phyloP scores from a whole-genome alignment of 2,329 filamentous ascomycete genomes.

The Paecilomyces sp. region DNA sequence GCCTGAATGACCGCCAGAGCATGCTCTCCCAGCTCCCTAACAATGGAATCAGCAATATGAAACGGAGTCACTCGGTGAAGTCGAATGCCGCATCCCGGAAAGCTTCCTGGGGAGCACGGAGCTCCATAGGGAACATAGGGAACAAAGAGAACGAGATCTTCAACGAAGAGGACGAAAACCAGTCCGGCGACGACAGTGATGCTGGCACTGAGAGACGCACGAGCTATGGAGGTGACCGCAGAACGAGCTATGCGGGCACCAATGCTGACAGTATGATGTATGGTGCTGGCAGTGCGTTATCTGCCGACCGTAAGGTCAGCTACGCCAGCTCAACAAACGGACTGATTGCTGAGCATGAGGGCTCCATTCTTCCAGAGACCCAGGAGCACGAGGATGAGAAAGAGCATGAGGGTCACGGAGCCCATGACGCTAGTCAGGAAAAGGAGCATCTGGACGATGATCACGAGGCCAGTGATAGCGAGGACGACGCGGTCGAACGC shows the following conservation, averaged over 20 bases:
- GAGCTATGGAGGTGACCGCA: slow-evolving; percentile 27
- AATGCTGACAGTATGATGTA: slow-evolving; percentile 37
- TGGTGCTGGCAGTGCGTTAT: slow-evolving; percentile 32
- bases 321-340: slow-evolving; percentile 33
- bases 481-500: slow-evolving; percentile 2
- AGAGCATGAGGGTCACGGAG: slow-evolving; percentile 16
- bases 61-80: slow-evolving; percentile 72
- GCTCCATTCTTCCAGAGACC: slow-evolving; percentile 13
- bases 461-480: slow-evolving; percentile 5
- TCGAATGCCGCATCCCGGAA: slow-evolving; percentile 57
- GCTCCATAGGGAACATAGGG: slow-evolving; percentile 38
- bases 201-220: slow-evolving; percentile 36
- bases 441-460: slow-evolving; percentile 8
- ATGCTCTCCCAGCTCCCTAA: slow-evolving; percentile 20
- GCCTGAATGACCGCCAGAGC: slow-evolving; percentile 23
- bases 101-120: slow-evolving; percentile 59
- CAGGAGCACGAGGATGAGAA: slow-evolving; percentile 15
- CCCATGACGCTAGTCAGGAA: slow-evolving; percentile 1
- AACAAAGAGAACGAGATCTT: slow-evolving; percentile 59
- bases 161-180: slow-evolving; percentile 55
- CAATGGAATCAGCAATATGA: slow-evolving; percentile 51
- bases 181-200: slow-evolving; percentile 44
- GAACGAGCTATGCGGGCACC: slow-evolving; percentile 36
- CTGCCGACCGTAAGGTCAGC: slow-evolving; percentile 32
- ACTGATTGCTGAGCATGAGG: slow-evolving; percentile 20